Evolutionary conservation across 768 basidiomycete species (phyloP).

Genomic region (Termitomyces sp.): DNA sequence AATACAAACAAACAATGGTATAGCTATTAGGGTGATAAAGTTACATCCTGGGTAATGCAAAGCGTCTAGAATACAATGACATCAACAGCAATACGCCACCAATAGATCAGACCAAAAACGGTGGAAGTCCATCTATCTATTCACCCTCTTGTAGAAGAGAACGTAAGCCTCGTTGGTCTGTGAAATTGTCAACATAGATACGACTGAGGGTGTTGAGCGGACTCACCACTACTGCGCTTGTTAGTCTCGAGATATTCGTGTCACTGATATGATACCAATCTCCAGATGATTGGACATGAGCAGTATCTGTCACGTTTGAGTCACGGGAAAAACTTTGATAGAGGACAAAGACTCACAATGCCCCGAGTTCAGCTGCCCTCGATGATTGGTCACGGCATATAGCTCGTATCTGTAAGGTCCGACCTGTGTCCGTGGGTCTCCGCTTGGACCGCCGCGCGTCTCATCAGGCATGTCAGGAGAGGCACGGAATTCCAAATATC

Average conservation of each 20-base stretch:
- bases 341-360: constrained; percentile 68
- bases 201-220: not conserved
- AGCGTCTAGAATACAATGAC: constrained; percentile 20
- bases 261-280: constrained; percentile 53
- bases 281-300: constrained; percentile 81
- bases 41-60: constrained; percentile 18
- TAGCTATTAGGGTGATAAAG: constrained; percentile 13
- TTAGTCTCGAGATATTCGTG: not conserved
- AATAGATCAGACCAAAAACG: constrained; percentile 14
- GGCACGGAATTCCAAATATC: constrained; percentile 36
- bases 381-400: constrained; percentile 95
- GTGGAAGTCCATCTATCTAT: constrained; percentile 33
- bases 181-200: not conserved
- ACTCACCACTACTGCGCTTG: constrained; percentile 68
- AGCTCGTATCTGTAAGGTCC: constrained; percentile 92
- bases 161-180: constrained; percentile 70
- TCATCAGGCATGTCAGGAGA: constrained; percentile 78
- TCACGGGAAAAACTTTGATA: not conserved
- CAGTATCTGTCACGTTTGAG: constrained; percentile 64
- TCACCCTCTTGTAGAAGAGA: constrained; percentile 73
- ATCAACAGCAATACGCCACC: constrained; percentile 13
- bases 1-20: constrained; percentile 6
- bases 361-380: constrained; percentile 89
- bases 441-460: constrained; percentile 26
- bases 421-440: constrained; percentile 79